phyloP scores from a whole-genome alignment of 441 rosid species.

The Gossypium davidsonii region DNA sequence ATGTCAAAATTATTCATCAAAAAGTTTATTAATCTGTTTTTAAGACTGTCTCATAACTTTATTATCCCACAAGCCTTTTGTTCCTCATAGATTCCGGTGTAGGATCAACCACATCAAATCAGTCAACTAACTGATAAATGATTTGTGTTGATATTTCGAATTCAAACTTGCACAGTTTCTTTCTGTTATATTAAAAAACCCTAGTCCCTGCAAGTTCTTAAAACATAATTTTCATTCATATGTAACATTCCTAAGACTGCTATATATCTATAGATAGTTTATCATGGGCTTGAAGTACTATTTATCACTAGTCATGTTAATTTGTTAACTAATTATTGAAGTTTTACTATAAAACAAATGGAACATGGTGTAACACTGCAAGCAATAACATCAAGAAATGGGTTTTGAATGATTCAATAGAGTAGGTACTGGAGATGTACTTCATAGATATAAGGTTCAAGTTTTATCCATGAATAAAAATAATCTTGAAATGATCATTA shows the following conservation, averaged over 20 bases:
- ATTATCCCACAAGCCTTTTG: not conserved
- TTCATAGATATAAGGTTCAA: not conserved
- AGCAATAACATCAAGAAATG: not conserved
- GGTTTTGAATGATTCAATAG: not conserved
- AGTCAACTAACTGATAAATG: not conserved
- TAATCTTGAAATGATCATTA: not conserved
- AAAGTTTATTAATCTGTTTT: not conserved
- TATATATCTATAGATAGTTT: too few relatives aligned
- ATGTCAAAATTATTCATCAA: constrained; percentile 11
- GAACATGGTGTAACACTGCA: not conserved
- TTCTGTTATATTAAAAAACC: too few relatives aligned
- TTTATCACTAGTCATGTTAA: not conserved
- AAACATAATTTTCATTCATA: not conserved
- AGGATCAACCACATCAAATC: constrained; percentile 17
- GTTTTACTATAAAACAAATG: not conserved
- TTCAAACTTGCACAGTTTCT: too few relatives aligned
- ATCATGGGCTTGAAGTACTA: not conserved
- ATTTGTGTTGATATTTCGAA: too few relatives aligned
- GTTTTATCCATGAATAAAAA: not conserved
- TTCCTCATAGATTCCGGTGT: constrained; percentile 12
- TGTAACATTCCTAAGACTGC: too few relatives aligned
- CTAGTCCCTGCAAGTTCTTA: not conserved
- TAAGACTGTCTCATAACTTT: not conserved
- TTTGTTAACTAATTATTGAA: not conserved
- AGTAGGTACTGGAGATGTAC: constrained; percentile 1